Percentiles rank a stretch among this genome's conserved stretches.
phyloP scores from a whole-genome alignment of 345 rosid genomes.

The Ceriops tagal region DNA sequence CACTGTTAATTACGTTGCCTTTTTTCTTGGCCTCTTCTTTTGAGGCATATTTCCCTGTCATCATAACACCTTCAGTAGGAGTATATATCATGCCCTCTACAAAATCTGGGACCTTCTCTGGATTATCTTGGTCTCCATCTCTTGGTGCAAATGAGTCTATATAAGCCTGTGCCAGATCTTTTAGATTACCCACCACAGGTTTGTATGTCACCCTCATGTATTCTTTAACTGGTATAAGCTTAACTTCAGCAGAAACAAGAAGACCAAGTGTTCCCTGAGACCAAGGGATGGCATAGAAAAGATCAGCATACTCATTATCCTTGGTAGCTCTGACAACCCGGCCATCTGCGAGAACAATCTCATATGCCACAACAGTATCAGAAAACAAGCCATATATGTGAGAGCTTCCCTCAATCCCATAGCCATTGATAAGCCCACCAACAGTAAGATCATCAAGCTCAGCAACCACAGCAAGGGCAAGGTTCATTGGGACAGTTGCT shows the following conservation, averaged over 20 bases:
- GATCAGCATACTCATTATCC: slow-evolving; percentile 89
- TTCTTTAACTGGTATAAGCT: slow-evolving; percentile 79
- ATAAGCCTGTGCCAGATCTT: slow-evolving; percentile 76
- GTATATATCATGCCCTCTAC: slow-evolving; percentile 88
- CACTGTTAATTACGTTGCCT: slow-evolving; percentile 77
- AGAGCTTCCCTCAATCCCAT: slow-evolving; percentile 99
- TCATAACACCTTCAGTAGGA: slow-evolving; percentile 74
- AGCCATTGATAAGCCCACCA: slow-evolving; percentile 98
- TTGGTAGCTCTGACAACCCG: slow-evolving; percentile 84
- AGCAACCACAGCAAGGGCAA: slow-evolving; percentile 95
- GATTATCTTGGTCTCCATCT: slow-evolving; percentile 80
- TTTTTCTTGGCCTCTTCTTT: slow-evolving; percentile 87
- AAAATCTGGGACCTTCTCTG: slow-evolving; percentile 80
- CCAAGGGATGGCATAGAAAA: slow-evolving; percentile 94
- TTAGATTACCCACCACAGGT: slow-evolving; percentile 68
- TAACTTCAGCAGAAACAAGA: slow-evolving; percentile 91
- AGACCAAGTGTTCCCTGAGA: slow-evolving; percentile 98
- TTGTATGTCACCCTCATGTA: slow-evolving; percentile 93
- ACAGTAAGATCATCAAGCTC: slow-evolving; percentile 99
- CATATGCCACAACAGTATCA: slow-evolving; percentile 94
- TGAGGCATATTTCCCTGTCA: slow-evolving; percentile 91
- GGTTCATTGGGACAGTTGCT: slow-evolving; percentile 84
- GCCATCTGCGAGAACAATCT: slow-evolving; percentile 86
- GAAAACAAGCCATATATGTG: slow-evolving; percentile 94
- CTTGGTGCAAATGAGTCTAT: slow-evolving; percentile 85